Percentiles rank a stretch among this genome's conserved stretches.
These are phyloP conservation scores for Pyrus betulifolia DNA, from an alignment of 306 rosid genomes.

Conservation along the genomic window DNA sequence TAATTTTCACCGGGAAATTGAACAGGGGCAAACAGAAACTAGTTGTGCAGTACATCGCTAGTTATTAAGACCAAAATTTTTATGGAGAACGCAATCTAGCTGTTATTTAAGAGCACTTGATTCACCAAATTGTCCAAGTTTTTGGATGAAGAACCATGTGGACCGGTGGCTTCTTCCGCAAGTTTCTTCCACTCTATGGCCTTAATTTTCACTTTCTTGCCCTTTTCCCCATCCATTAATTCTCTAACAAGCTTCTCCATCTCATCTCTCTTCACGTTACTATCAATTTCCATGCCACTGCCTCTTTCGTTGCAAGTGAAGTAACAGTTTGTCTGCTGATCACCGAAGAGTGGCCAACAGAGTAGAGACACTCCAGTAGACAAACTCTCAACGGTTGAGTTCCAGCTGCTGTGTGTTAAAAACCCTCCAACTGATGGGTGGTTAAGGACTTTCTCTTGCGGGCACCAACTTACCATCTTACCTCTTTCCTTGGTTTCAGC, in stretches of 20 bases:
- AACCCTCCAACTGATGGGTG: constrained; percentile 11
- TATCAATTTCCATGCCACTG: constrained; percentile 10
- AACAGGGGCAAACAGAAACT: not conserved
- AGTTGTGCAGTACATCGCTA: not conserved
- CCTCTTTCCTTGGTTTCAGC: not conserved
- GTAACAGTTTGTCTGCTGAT: constrained; percentile 16
- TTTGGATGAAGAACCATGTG: not conserved
- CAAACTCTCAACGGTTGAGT: constrained; percentile 11
- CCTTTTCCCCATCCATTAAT: constrained; percentile 11
- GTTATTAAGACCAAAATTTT: too few species aligned
- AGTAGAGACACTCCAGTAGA: constrained; percentile 12
- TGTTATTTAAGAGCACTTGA: not conserved
- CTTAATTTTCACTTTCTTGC: constrained; percentile 11
- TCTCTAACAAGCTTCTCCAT: constrained; percentile 10
- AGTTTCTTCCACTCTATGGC: constrained; percentile 17
- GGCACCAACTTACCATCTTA: constrained; percentile 8
- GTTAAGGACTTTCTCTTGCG: constrained; percentile 16
- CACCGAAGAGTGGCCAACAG: constrained; percentile 7
- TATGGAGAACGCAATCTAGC: too few species aligned
- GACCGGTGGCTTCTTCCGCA: constrained; percentile 2
- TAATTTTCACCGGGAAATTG: not conserved
- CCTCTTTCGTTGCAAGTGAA: constrained; percentile 11
- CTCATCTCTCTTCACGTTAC: constrained; percentile 11
- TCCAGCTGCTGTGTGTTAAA: constrained; percentile 20
- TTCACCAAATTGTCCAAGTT: not conserved